Conservation (phyloP, 2,329 filamentous ascomycete species). For the Helminthosporium solani region DNA sequence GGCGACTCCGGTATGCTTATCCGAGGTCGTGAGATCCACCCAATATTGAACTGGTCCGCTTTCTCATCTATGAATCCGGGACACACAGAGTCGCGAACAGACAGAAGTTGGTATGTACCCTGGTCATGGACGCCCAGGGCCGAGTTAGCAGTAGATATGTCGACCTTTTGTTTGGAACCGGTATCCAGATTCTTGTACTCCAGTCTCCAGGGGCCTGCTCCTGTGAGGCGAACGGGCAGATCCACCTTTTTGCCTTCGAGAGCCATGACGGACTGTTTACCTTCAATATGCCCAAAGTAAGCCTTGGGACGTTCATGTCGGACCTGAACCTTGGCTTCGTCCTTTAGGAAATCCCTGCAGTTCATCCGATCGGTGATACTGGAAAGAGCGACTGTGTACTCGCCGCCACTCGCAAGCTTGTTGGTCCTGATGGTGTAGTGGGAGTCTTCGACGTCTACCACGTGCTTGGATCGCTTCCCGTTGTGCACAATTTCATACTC, state of each 20-base stretch:
- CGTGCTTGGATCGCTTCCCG: slow-evolving; percentile 74
- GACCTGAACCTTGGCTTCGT: slow-evolving; percentile 78
- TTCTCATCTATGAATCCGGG: slow-evolving; percentile 75
- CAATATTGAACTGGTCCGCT: slow-evolving; percentile 74
- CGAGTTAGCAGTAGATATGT: slow-evolving; percentile 63
- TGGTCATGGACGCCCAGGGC: slow-evolving; percentile 63
- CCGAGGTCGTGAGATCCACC: slow-evolving; percentile 80
- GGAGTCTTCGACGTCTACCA: slow-evolving; percentile 62
- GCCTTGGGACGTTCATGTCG: slow-evolving; percentile 84
- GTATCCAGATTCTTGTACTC: slow-evolving; percentile 68
- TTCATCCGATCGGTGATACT: slow-evolving; percentile 83
- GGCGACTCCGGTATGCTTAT: slow-evolving; percentile 66
- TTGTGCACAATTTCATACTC: slow-evolving; percentile 93
- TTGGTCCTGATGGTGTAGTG: slow-evolving; percentile 74
- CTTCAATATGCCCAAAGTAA: slow-evolving; percentile 82
- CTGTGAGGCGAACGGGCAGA: slow-evolving; percentile 81
- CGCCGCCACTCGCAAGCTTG: slow-evolving; percentile 74
- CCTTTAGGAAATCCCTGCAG: slow-evolving; percentile 82
- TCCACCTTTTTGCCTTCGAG: slow-evolving; percentile 73
- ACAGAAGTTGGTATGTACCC: slow-evolving; percentile 77
- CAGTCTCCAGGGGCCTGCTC: slow-evolving; percentile 81
- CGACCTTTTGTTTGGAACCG: slow-evolving; percentile 49
- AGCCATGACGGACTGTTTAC: slow-evolving; percentile 70
- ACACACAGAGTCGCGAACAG: slow-evolving; percentile 77
- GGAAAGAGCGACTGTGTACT: slow-evolving; percentile 83